Percentiles rank a stretch among this genome's conserved stretches.
Evolutionary conservation across 2,329 filamentous ascomycete species (phyloP).

Genomic region (Trichoderma sp.): DNA sequence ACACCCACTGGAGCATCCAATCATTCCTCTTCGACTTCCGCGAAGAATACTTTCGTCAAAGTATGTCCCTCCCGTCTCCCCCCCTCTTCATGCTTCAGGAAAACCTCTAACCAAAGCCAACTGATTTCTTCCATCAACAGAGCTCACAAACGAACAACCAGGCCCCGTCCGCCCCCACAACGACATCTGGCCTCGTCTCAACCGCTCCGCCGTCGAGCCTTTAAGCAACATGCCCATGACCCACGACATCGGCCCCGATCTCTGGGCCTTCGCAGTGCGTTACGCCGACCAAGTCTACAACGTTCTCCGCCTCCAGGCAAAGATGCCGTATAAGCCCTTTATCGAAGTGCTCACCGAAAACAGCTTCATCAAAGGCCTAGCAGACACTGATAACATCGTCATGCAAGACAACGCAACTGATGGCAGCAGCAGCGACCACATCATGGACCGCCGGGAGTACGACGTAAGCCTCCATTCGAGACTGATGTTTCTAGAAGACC

Average conservation of each 20-base stretch:
- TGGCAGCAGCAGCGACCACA: neutral
- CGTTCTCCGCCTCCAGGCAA: constrained; percentile 6
- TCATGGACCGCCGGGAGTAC: neutral
- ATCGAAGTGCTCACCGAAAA: constrained; percentile 10
- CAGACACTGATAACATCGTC: neutral
- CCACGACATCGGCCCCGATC: constrained; percentile 1
- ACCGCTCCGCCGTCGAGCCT: constrained; percentile 1
- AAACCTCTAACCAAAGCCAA: neutral
- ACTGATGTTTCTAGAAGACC: constrained; percentile 14
- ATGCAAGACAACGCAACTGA: neutral
- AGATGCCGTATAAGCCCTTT: constrained; percentile 11
- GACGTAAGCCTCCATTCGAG: neutral
- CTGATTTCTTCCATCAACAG: neutral
- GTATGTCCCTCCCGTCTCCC: neutral
- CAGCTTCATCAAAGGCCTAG: neutral
- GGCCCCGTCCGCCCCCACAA: neutral
- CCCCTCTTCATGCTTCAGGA: neutral
- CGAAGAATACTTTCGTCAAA: neutral
- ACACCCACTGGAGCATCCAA: constrained; percentile 16
- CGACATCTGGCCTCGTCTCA: constrained; percentile 16
- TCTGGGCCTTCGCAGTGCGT: constrained; percentile 2
- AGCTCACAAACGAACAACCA: neutral
- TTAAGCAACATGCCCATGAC: constrained; percentile 9
- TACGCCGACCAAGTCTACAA: constrained; percentile 12
- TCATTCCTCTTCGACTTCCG: constrained; percentile 15